Base-by-base conservation (phyloP, 116 monocot species). In the Phalaenopsis hybrid region DNA sequence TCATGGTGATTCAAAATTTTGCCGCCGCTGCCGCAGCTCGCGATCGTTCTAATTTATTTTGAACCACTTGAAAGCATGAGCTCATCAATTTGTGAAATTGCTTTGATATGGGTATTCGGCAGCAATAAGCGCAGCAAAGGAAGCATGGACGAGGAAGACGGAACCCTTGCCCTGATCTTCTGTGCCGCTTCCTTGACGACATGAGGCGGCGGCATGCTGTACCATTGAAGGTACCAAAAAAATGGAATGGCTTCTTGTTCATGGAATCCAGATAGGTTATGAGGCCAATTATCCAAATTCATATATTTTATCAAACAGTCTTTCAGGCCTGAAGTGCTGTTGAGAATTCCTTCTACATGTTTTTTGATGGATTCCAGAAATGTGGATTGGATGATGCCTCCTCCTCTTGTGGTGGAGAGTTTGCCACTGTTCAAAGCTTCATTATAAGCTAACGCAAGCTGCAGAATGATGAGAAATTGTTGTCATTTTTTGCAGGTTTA, bases 161-260 rank as follows among this genome's bases (percentile, higher is more conserved):
- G 78, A 79, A 78, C 61, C 81, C 83, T 87, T 23, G 23, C 33
- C 41, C 81, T 90, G 77, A 93, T 90, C 79, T 86, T 91, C 33
- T 84, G 79, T 28, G 84, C 25, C n/a, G 87, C 90, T 46, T 81
- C 87, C 45, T 76, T 86, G 9, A 97, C 80, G 33, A 84, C 57
- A 77, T 87, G 79, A n/a, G 86, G 75, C 44, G 88, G 81, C 17
- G 97, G 94, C 33, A 97, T 81, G 70, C 57, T 58, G 76, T 91
- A 94, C 97, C 94, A 97, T 21, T 88, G 86, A 85, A 97, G 94
- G 81, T 97, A 94, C 91, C 97, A 97, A 76, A 88, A 88, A 12
- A 97, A 92, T 77, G 89, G 44, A 16, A 91, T 84, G 8, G 85
- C 84, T 46, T 90, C 81, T 16, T 16, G 37, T 37, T 43, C 41